Conservation (phyloP, 768 basidiomycete species). For the Mycena belliarum region DNA sequence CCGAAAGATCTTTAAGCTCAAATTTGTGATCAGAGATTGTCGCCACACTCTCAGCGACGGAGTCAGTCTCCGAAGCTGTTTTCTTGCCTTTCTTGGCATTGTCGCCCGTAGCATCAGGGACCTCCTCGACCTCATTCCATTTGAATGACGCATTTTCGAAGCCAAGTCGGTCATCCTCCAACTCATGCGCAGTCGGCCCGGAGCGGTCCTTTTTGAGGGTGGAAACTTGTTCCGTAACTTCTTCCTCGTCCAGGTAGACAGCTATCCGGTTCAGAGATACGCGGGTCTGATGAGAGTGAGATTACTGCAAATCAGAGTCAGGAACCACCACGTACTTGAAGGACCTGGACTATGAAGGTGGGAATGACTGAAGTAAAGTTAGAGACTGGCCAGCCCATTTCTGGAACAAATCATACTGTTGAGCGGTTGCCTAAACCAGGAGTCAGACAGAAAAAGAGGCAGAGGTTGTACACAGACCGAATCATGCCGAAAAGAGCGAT, state of each 20-base stretch:
- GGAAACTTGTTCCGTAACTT: constrained; percentile 67
- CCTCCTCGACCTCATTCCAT: constrained; percentile 55
- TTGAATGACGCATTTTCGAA: constrained; percentile 60
- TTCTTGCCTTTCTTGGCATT: constrained; percentile 4
- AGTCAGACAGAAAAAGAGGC: not conserved
- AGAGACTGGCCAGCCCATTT: not conserved
- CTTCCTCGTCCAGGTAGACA: constrained; percentile 68
- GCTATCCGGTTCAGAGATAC: constrained; percentile 72
- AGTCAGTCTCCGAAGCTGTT: constrained; percentile 10
- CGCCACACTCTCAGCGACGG: constrained; percentile 18
- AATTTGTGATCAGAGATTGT: constrained; percentile 52
- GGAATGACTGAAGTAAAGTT: constrained; percentile 52
- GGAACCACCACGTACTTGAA: constrained; percentile 46
- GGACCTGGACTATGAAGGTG: constrained; percentile 72
- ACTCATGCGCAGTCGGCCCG: constrained; percentile 22
- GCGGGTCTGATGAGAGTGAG: constrained; percentile 40
- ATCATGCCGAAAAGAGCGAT: constrained; percentile 89
- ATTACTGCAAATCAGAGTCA: not conserved
- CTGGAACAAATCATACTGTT: constrained; percentile 1
- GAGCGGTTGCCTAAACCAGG: constrained; percentile 11
- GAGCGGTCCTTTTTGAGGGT: constrained; percentile 52
- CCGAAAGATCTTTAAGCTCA: constrained; percentile 64
- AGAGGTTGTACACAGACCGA: constrained; percentile 37
- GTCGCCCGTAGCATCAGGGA: not conserved
- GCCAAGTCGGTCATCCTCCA: constrained; percentile 49